A percentile compares a stretch with the other conserved stretches of the same genome.
Conservation (phyloP, 148 eudicot genomes). For the Persicaria maculosa region DNA sequence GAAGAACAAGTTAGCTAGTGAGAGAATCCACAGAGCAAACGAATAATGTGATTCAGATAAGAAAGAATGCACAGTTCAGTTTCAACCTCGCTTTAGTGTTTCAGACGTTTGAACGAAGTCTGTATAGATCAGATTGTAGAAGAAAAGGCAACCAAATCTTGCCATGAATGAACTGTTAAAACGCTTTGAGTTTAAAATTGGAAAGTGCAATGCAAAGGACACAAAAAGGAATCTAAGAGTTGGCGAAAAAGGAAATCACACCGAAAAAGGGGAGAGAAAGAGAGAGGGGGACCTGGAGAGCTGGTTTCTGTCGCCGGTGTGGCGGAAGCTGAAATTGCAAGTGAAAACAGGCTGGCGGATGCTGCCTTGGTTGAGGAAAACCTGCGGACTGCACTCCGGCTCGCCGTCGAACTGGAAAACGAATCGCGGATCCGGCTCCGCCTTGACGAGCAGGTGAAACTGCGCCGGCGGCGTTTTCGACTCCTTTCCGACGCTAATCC, state of each 20-base stretch:
- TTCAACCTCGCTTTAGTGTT: background rate
- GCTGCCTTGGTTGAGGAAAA: conserved; percentile 76
- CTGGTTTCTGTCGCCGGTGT: conserved; percentile 38
- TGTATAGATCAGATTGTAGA: background rate
- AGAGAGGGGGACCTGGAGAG: conserved; percentile 43
- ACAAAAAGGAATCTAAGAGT: background rate
- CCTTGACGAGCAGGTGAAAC: conserved; percentile 54
- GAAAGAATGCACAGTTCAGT: background rate
- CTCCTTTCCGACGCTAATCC: conserved; percentile 40
- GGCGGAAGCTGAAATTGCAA: conserved; percentile 67
- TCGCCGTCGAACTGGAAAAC: conserved; percentile 79
- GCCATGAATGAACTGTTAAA: background rate
- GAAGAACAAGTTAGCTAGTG: background rate
- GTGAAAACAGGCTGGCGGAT: conserved; percentile 76
- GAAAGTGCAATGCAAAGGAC: background rate
- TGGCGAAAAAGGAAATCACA: background rate
- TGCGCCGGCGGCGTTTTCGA: conserved; percentile 19
- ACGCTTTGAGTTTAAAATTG: background rate
- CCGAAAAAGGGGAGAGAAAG: background rate
- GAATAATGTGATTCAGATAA: background rate
- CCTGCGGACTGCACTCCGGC: conserved; percentile 89
- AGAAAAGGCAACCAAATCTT: background rate
- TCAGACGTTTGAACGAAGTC: conserved; percentile 6
- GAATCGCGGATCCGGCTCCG: conserved; percentile 78
- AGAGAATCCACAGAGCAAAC: background rate